Percentiles rank a stretch among this genome's conserved stretches.
These are phyloP conservation scores for Rhodotorula sp. DNA, from an alignment of 1,284 basidiomycete species.

Conservation along the genomic window DNA sequence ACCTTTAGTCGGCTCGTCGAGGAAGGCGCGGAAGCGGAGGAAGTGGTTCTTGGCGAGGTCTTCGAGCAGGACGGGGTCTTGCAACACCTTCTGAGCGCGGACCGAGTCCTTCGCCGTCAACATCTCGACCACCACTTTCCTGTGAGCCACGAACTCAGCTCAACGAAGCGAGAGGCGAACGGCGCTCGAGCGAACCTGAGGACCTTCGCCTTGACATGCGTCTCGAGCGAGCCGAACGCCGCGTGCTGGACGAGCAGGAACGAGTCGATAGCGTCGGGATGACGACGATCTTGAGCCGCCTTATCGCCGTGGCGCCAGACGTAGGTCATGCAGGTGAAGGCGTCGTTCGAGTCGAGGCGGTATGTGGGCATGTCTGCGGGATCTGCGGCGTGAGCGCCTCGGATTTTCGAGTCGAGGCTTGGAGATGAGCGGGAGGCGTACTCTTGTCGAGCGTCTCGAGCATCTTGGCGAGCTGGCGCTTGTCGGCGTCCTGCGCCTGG, in stretches of 20 bases:
- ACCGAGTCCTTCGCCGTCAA: background rate
- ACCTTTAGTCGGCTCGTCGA: background rate
- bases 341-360: background rate
- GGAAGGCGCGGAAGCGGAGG: slow-evolving; percentile 15
- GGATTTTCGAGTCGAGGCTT: too few species aligned
- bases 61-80: background rate
- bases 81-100: slow-evolving; percentile 5
- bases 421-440: too few species aligned
- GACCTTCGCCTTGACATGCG: slow-evolving; percentile 1
- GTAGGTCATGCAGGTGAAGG: slow-evolving; percentile 16
- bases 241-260: slow-evolving; percentile 5
- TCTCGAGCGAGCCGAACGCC: background rate
- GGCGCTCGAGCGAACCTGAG: slow-evolving; percentile 2
- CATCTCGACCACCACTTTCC: slow-evolving; percentile 8
- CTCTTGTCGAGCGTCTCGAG: too few species aligned
- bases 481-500: too few species aligned
- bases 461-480: background rate
- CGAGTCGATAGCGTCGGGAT: background rate
- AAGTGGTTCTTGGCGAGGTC: slow-evolving; percentile 21
- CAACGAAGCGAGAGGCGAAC: too few species aligned
- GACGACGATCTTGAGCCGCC: background rate
- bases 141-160: background rate
- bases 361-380: background rate
- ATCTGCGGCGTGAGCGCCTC: background rate
- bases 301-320: slow-evolving; percentile 20